phyloP scores from a whole-genome alignment of 1,284 basidiomycete genomes.

The Fomitopsis pinicola region DNA sequence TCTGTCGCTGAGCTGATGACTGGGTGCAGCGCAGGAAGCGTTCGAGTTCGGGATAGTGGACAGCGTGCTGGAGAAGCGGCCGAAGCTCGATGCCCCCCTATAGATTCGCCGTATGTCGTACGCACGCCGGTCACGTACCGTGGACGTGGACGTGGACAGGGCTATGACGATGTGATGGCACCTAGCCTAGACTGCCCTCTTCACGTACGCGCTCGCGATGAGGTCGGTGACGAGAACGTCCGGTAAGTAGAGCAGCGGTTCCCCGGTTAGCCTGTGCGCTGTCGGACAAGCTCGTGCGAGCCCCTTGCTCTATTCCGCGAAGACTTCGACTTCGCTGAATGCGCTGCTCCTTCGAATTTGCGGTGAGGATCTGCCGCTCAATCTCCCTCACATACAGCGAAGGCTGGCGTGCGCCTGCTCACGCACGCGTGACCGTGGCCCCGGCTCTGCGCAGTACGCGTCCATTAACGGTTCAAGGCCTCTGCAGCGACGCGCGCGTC shows the following conservation, averaged over 20 bases:
- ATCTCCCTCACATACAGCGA: background rate
- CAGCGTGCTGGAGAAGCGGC: slow-evolving; percentile 76
- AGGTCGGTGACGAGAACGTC: background rate
- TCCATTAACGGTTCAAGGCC: too few relatives aligned
- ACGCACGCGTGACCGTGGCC: background rate
- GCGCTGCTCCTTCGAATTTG: background rate
- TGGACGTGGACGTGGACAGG: background rate
- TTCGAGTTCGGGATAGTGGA: slow-evolving; percentile 89
- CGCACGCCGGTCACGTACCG: background rate
- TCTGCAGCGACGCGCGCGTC: too few relatives aligned
- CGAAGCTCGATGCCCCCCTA: slow-evolving; percentile 28
- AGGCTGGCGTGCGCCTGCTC: background rate
- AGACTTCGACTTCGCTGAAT: background rate
- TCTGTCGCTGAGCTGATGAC: background rate
- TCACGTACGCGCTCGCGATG: background rate
- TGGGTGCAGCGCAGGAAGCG: slow-evolving; percentile 69
- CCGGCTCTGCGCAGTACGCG: too few relatives aligned
- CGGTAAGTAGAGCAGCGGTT: background rate
- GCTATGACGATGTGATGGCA: background rate
- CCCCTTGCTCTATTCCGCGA: background rate
- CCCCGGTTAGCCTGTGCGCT: background rate
- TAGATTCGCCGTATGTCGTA: background rate
- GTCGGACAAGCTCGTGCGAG: background rate
- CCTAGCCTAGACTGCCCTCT: too few relatives aligned
- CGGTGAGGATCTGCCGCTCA: background rate